Conservation (phyloP, 257 asterid species). For the Scutellaria baicalensis region DNA sequence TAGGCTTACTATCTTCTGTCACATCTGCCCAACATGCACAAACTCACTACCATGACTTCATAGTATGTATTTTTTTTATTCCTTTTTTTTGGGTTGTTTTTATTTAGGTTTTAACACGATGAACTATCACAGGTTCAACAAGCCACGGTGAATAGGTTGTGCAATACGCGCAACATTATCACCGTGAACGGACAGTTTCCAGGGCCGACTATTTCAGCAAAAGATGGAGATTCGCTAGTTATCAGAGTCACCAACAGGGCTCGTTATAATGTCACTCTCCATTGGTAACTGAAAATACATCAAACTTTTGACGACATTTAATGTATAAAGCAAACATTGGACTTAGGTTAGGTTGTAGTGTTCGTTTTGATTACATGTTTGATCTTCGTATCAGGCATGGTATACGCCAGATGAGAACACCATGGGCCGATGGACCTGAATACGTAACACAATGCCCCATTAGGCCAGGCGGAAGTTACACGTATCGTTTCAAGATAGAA, state of each 20-base stretch:
- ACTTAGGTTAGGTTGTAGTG: neutral
- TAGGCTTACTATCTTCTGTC: conserved; percentile 14
- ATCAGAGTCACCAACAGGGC: conserved; percentile 51
- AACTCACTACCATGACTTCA: conserved; percentile 40
- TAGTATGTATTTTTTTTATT: conserved; percentile 17
- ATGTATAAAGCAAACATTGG: neutral
- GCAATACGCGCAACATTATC: conserved; percentile 41
- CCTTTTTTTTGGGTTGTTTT: neutral
- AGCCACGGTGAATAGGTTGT: conserved; percentile 38
- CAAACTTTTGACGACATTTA: neutral
- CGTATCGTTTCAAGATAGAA: conserved; percentile 51
- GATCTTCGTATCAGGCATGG: conserved; percentile 46
- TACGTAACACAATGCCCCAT: conserved; percentile 71
- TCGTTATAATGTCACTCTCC: conserved; percentile 49
- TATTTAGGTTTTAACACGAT: neutral
- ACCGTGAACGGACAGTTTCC: conserved; percentile 73
- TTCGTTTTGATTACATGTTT: neutral
- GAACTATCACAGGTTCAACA: conserved; percentile 40
- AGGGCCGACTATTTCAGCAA: conserved; percentile 51
- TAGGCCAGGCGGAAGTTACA: conserved; percentile 50
- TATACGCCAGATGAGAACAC: conserved; percentile 58
- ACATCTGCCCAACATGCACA: conserved; percentile 30
- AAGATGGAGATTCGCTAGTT: conserved; percentile 48
- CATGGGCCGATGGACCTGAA: conserved; percentile 82
- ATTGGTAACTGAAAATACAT: conserved; percentile 33